phyloP scores from a whole-genome alignment of 768 basidiomycete genomes.

The Tephrocybe sp. region DNA sequence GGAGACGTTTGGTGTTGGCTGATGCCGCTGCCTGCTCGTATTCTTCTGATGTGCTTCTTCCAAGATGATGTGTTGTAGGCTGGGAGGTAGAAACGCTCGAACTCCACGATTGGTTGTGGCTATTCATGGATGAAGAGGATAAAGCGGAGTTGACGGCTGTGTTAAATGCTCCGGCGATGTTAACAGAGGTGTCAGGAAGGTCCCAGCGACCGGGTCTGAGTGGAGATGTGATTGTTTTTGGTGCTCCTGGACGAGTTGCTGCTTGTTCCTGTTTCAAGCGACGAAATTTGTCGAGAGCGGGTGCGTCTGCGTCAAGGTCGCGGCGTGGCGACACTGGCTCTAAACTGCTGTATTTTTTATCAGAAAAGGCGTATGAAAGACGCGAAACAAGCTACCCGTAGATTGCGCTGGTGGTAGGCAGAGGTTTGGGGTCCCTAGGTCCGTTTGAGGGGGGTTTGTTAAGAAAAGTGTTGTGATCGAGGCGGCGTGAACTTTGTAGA shows the following conservation, averaged over 20 bases:
- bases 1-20: conserved; percentile 49
- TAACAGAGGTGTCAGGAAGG: conserved; percentile 84
- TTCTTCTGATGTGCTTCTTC: conserved; percentile 75
- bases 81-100: conserved; percentile 48
- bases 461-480: conserved; percentile 79
- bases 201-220: conserved; percentile 71
- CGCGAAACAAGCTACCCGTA: conserved; percentile 52
- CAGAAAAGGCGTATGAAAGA: conserved; percentile 14
- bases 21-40: conserved; percentile 57
- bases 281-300: conserved; percentile 43
- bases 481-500: conserved; percentile 75
- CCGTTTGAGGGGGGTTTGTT: conserved; percentile 50
- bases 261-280: conserved; percentile 42
- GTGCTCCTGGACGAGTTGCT: conserved; percentile 31
- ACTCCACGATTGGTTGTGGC: conserved; percentile 68
- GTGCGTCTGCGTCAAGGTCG: conserved; percentile 38
- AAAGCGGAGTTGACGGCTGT: conserved; percentile 61
- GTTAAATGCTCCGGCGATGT: conserved; percentile 79
- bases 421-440: conserved; percentile 36
- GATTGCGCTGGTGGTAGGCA: conserved; percentile 62
- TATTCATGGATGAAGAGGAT: conserved; percentile 31
- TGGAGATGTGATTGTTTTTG: conserved; percentile 43
- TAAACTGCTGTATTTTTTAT: conserved; percentile 22
- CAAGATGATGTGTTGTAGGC: conserved; percentile 41
- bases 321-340: conserved; percentile 42